Conservation (phyloP, 1,284 basidiomycete genomes). For the Volvariella volvacea region DNA sequence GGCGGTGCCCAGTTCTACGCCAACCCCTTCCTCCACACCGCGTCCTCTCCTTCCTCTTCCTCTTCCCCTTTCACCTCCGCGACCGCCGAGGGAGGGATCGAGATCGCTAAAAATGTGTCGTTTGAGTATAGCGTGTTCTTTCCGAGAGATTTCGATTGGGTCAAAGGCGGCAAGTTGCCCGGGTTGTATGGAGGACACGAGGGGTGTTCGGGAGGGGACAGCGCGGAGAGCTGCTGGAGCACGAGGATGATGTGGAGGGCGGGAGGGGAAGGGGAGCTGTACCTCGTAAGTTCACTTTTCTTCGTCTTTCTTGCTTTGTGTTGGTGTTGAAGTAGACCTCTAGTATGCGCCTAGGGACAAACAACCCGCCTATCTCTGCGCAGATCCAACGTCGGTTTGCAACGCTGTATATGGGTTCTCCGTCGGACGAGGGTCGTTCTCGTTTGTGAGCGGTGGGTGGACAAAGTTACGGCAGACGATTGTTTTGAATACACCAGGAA, state of each 20-base stretch:
- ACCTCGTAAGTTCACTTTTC: slow-evolving; percentile 44
- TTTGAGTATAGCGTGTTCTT: slow-evolving; percentile 64
- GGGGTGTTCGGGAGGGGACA: slow-evolving; percentile 63
- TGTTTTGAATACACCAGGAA: slow-evolving; percentile 62
- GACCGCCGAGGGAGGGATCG: no score
- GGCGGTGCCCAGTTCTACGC: slow-evolving; percentile 73
- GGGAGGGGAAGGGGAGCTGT: slow-evolving; percentile 59
- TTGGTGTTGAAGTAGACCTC: not conserved
- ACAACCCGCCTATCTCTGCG: slow-evolving; percentile 53
- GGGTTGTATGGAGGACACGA: slow-evolving; percentile 65
- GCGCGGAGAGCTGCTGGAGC: slow-evolving; percentile 61
- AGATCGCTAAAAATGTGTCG: slow-evolving; percentile 42
- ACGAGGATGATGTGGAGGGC: slow-evolving; percentile 71
- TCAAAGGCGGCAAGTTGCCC: slow-evolving; percentile 64
- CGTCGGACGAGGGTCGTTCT: slow-evolving; percentile 70
- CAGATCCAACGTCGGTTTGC: slow-evolving; percentile 52
- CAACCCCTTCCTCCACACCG: slow-evolving; percentile 29
- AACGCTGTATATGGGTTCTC: slow-evolving; percentile 61
- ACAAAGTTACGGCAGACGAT: slow-evolving; percentile 60
- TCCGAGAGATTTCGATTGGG: slow-evolving; percentile 58
- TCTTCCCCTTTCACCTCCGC: no score
- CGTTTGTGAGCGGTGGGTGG: slow-evolving; percentile 58
- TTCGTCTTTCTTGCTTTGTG: slow-evolving; percentile 2
- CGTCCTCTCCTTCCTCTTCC: no score
- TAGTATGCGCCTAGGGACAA: slow-evolving; percentile 62